phyloP scores from a whole-genome alignment of 1,284 basidiomycete species.

The Microbotryum saponariae region DNA sequence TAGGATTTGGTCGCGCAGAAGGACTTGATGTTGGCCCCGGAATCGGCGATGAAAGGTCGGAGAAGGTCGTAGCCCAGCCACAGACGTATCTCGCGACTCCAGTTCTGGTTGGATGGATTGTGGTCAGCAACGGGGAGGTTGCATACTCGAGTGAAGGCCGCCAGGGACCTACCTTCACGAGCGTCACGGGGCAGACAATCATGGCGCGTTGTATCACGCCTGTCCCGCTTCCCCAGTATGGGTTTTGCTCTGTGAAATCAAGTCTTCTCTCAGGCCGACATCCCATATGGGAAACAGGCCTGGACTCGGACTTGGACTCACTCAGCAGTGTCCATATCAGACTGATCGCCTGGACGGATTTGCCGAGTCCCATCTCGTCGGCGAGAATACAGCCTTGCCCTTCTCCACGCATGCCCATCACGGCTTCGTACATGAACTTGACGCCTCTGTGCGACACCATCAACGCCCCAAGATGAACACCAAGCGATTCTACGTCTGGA shows the following conservation, averaged over 20 bases:
- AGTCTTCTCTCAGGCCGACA: constrained; percentile 7
- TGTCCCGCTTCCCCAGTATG: constrained; percentile 56
- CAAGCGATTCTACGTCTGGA: constrained; percentile 37
- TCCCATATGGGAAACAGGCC: not conserved
- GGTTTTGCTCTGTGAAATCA: constrained; percentile 62
- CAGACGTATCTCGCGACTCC: constrained; percentile 91
- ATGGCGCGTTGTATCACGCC: constrained; percentile 55
- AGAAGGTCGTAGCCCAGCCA: constrained; percentile 80
- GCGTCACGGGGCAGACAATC: constrained; percentile 88
- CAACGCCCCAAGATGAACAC: too few relatives aligned
- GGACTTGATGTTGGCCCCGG: constrained; percentile 58
- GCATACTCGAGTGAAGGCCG: not conserved
- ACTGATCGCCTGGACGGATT: constrained; percentile 77
- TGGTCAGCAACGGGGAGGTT: not conserved
- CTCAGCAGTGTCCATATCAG: constrained; percentile 82
- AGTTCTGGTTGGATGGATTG: constrained; percentile 55
- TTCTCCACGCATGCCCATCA: constrained; percentile 86
- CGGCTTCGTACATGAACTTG: constrained; percentile 83
- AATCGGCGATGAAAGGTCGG: constrained; percentile 71
- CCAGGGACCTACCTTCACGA: constrained; percentile 57
- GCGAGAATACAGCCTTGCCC: constrained; percentile 85
- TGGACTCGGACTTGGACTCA: constrained; percentile 42
- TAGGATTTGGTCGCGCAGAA: constrained; percentile 65
- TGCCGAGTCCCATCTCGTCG: constrained; percentile 95
- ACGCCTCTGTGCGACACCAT: constrained; percentile 33